Evolutionary conservation across 805 yeast genomes (phyloP), one percentile per base, ranked within the genome.

Genomic region (Metschnikowia vanudenii): DNA sequence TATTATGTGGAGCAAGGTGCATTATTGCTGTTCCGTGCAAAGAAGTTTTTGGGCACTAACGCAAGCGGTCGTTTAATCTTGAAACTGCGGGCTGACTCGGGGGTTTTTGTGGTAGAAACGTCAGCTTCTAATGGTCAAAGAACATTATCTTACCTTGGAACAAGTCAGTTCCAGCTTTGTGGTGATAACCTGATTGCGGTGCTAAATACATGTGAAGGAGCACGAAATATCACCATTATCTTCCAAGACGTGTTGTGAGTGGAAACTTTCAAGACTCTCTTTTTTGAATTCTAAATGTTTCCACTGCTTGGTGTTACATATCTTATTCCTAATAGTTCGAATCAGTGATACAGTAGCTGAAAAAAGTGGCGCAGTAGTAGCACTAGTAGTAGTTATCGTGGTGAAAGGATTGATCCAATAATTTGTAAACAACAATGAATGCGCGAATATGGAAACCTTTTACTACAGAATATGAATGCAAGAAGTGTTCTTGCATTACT

Each of bases 181-280:
- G 39, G 28, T 3, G 39, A 41, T 26, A 13, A 13, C 5, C 44
- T 33, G 44, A 24, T 41, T 33, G 44, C 39, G 4, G 13, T 24
- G 6, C 13, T 3, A 3, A 19, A 41, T 17, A 14, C 17, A 10
- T 41, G 44, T 24, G 31, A 16, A 11, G 44, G 44, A 4, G 44
- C 34, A 9, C 20, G 10, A 3, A 24, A 26, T n/a, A 34, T 41
- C 9, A 8, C 22, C 17, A 33, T 41, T 16, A 34, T 32, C 2
- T 41, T 33, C 26, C 26, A 34, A 17, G 44, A 41, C 13, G 24
- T 20, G 24, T 5, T 20, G 24, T 20, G 24, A 20, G 24, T 4
- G 24, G 24, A 20, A 4, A 20, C 24, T 20, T 20, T 20, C 7
- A 20, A 20, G 24, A 20, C 7, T 7, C 24, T 20, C 24, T 20